phyloP scores from a whole-genome alignment of 495 filamentous ascomycete genomes.

The Penicillium bovifimosum region DNA sequence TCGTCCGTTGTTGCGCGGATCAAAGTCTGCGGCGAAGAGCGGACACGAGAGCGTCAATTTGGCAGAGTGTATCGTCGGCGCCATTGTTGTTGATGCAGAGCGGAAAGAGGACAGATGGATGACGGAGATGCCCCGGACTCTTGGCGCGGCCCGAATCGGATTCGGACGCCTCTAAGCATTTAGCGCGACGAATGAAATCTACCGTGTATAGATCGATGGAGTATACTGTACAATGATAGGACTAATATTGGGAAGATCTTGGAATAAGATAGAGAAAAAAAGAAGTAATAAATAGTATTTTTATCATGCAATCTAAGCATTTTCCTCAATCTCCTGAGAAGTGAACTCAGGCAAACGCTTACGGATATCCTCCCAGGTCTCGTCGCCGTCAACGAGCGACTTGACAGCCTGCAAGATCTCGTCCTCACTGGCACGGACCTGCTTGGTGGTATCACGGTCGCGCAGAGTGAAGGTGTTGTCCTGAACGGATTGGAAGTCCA shows the following conservation, averaged over 20 bases:
- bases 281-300: slow-evolving; percentile 18
- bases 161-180: slow-evolving; percentile 9
- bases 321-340: slow-evolving; percentile 60
- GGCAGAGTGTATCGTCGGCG: slow-evolving; percentile 52
- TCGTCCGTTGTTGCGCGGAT: slow-evolving; percentile 66
- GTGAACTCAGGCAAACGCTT: slow-evolving; percentile 61
- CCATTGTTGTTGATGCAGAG: slow-evolving; percentile 26
- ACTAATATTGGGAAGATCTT: not conserved
- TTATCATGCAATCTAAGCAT: slow-evolving; percentile 5
- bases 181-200: not conserved
- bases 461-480: slow-evolving; percentile 63
- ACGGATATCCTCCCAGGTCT: slow-evolving; percentile 60
- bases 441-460: slow-evolving; percentile 61
- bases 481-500: slow-evolving; percentile 65
- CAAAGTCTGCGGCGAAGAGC: slow-evolving; percentile 86
- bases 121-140: slow-evolving; percentile 28
- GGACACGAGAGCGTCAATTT: slow-evolving; percentile 77
- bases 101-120: slow-evolving; percentile 22
- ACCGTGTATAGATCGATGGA: no score
- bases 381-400: slow-evolving; percentile 54
- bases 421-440: slow-evolving; percentile 62
- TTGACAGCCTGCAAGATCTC: slow-evolving; percentile 58
- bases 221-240: not conserved
- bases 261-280: not conserved
- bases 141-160: slow-evolving; percentile 26